Percentiles rank a stretch among this genome's conserved stretches.
These are phyloP conservation scores for Eucalyptus rudis DNA, from an alignment of 345 rosid genomes.

Conservation along the genomic window DNA sequence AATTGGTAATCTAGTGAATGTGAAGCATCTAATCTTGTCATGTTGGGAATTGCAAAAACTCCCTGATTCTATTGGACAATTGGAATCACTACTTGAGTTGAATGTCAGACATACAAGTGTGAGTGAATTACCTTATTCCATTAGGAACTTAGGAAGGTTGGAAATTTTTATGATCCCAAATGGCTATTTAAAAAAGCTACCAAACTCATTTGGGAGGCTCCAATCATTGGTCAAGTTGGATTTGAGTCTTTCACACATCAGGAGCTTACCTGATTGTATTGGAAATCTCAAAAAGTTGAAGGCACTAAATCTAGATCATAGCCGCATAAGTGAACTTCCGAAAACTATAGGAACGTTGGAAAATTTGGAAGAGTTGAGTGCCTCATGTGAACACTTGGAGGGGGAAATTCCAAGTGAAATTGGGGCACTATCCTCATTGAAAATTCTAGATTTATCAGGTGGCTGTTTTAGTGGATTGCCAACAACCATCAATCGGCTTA, in stretches of 20 bases:
- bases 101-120: too few relatives aligned
- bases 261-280: neutral
- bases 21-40: neutral
- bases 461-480: neutral
- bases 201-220: neutral
- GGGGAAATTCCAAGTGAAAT: neutral
- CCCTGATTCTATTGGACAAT: neutral
- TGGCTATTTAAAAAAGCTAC: neutral
- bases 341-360: neutral
- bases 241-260: neutral
- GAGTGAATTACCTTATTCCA: neutral
- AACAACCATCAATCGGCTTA: neutral
- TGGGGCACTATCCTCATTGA: neutral
- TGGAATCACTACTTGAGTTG: neutral
- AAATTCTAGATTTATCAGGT: neutral
- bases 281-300: neutral
- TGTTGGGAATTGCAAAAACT: neutral
- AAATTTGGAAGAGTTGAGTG: neutral
- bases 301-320: neutral
- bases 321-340: neutral
- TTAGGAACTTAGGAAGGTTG: neutral
- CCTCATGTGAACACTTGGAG: neutral
- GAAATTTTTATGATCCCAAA: neutral
- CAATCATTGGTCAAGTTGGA: neutral
- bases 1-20: neutral